Evolutionary conservation across 1,139 yeast genomes (phyloP), one percentile per base, ranked within the genome.

Genomic region (Candida labiduridarum): DNA sequence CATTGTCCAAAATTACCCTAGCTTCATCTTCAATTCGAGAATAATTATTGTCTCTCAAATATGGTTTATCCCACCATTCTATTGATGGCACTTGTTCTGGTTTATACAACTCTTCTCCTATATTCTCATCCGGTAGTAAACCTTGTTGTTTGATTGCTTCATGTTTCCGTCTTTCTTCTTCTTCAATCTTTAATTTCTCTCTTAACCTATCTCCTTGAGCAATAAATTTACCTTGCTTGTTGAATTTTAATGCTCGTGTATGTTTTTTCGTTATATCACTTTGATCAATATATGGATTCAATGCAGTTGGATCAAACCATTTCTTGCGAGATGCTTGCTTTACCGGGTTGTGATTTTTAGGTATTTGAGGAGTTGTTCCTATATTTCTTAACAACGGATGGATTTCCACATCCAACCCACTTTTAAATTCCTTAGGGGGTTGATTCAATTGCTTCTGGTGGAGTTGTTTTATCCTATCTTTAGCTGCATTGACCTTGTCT

Each of bases 51-150:
- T 67, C 75, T 41, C 65, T 65, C 10, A 80, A 57, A 46, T 67
- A 77, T 9, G 81, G 82, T 51, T 71, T 66, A 65, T 89, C 96
- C 96, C 96, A 89, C 96, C 96, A 89, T 64, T 89, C 96, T 2
- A 83, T 69, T 11, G 54, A 56, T 0, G 94, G 94, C 0, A 91
- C 91, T 19, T 51, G 61, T 1, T 61, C 66, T 0, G 72, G 71
- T 49, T 68, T 66, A 61, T 77, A 87, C 9, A 65, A 59, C 3
- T 79, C 76, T 58, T 87, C 95, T 1, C 82, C 85, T 0, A 78
- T 54, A 2, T 62, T 59, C 18, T 69, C 66, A 53, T 83, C 78
- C 0, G 88, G 77, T 2, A 75, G 63, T 3, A 83, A 61, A 0
- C 87, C 87, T 54, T 64, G 61, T 1, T 60, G 62, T 56, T 61